Evolutionary conservation across 176 grass and related monocot species (phyloP), one percentile per base, ranked within the genome.

Genomic region (Musa beccarii): DNA sequence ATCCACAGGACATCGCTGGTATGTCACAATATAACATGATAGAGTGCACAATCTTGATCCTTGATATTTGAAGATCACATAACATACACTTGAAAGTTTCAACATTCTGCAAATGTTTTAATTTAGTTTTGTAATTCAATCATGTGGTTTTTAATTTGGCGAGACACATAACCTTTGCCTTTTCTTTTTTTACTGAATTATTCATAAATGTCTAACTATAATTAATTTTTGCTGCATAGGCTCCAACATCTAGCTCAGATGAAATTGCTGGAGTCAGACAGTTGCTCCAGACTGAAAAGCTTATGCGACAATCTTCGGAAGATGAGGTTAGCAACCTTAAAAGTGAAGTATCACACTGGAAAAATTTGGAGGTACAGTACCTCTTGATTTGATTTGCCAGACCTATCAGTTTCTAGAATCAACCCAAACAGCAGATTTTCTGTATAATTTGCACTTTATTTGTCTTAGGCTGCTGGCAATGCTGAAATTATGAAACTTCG

Each of bases 261-360:
- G 82, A 43, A 43, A 43, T 83, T 22, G 80, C 74, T 51, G 88
- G 89, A 54, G 83, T 86, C 49, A 87, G 82, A 66, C 86, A 87
- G 11, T 81, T 92, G 76, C 85, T 89, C 10, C 79, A 95, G 72
- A 95, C 89, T 88, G 96, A 99, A 79, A 95, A 89, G 79, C 68
- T 89, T 25, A 81, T 86, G 62, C 88, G 85, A 20, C 82, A 92
- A 54, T 89, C 81, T 16, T 83, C 79, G 54, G 88, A 99, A 86
- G 86, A 89, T 59, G 96, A 99, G 57, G 76, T 88, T 22, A 81
- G 80, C 54, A 76, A 99, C 61, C 91, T 99, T 24, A 92, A 84
- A 79, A 89, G 87, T 84, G 86, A 99, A 95, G 75, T 99, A 29
- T 85, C 80, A 7, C 96, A 99, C 77, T 99, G 89, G 96, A 99